Percentiles rank a stretch among this genome's conserved stretches.
These are phyloP conservation scores for Botrytis squamosa DNA, from an alignment of 2,329 filamentous ascomycete genomes.

Conservation along the genomic window DNA sequence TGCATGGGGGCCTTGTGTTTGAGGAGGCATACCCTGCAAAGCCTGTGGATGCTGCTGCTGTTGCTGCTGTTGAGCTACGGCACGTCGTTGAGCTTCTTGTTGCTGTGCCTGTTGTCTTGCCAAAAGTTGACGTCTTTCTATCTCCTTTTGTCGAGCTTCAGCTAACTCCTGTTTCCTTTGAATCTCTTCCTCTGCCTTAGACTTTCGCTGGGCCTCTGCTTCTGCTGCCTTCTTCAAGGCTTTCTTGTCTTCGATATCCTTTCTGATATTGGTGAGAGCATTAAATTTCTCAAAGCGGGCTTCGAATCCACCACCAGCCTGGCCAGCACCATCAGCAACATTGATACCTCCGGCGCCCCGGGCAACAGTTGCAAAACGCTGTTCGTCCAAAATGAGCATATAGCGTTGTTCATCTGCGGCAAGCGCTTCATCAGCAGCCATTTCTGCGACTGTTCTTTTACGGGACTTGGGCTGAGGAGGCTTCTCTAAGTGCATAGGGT, in stretches of 20 bases:
- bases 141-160: slow-evolving; percentile 37
- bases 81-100: slow-evolving; percentile 39
- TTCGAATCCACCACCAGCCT: slow-evolving; percentile 74
- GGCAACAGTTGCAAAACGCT: slow-evolving; percentile 61
- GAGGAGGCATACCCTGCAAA: slow-evolving; percentile 19
- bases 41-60: slow-evolving; percentile 38
- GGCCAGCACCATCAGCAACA: slow-evolving; percentile 67
- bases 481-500: slow-evolving; percentile 73
- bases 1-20: slow-evolving; percentile 44
- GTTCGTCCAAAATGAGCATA: slow-evolving; percentile 90
- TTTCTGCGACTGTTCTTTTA: slow-evolving; percentile 90
- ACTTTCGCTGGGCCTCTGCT: slow-evolving; percentile 48
- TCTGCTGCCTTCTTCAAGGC: slow-evolving; percentile 72
- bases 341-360: slow-evolving; percentile 58
- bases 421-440: slow-evolving; percentile 90
- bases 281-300: slow-evolving; percentile 90
- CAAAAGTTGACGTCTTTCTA: slow-evolving; percentile 30
- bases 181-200: slow-evolving; percentile 48
- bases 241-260: slow-evolving; percentile 72
- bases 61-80: slow-evolving; percentile 44
- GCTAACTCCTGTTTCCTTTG: slow-evolving; percentile 43
- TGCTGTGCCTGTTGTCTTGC: slow-evolving; percentile 38
- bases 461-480: slow-evolving; percentile 83
- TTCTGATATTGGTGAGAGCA: slow-evolving; percentile 79
- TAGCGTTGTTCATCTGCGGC: slow-evolving; percentile 87